A percentile compares a stretch with the other conserved stretches of the same genome.
Evolutionary conservation across 2,329 filamentous ascomycete species (phyloP).

Genomic region (Ophiobolus disseminans): DNA sequence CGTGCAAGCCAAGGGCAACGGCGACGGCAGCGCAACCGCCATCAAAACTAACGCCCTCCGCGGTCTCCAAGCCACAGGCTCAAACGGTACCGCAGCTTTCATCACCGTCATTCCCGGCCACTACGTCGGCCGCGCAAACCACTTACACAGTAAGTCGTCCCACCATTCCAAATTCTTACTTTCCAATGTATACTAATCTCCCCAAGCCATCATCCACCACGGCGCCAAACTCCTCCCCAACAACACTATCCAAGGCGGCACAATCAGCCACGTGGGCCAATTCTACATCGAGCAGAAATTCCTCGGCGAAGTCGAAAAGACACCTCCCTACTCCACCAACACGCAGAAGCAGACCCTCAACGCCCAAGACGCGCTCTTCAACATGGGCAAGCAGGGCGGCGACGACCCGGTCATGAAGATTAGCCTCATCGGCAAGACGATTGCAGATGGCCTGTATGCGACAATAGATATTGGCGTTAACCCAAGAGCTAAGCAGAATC

Average conservation of each 20-base stretch:
- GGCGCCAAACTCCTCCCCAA: slow-evolving; percentile 53
- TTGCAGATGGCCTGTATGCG: slow-evolving; percentile 41
- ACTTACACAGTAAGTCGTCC: slow-evolving; percentile 38
- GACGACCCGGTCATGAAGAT: slow-evolving; percentile 66
- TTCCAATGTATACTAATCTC: slow-evolving; percentile 2
- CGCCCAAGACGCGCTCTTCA: slow-evolving; percentile 58
- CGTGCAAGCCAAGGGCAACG: slow-evolving; percentile 48
- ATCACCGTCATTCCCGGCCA: slow-evolving; percentile 58
- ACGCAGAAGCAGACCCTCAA: slow-evolving; percentile 57
- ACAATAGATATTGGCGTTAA: slow-evolving; percentile 44
- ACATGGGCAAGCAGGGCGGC: slow-evolving; percentile 55
- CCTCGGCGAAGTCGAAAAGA: slow-evolving; percentile 58
- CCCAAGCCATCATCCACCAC: slow-evolving; percentile 46
- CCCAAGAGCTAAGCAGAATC: slow-evolving; percentile 33
- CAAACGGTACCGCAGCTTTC: slow-evolving; percentile 58
- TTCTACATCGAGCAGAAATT: slow-evolving; percentile 69
- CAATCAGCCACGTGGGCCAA: slow-evolving; percentile 68
- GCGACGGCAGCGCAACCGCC: slow-evolving; percentile 36
- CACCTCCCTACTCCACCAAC: slow-evolving; percentile 55
- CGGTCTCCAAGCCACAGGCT: slow-evolving; percentile 56
- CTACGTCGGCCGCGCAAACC: slow-evolving; percentile 41
- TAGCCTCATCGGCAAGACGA: slow-evolving; percentile 58
- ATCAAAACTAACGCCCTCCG: slow-evolving; percentile 53
- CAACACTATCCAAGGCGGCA: slow-evolving; percentile 59
- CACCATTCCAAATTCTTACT: neutral